phyloP scores from a whole-genome alignment of 768 basidiomycete species.

The Suillus variegatus region DNA sequence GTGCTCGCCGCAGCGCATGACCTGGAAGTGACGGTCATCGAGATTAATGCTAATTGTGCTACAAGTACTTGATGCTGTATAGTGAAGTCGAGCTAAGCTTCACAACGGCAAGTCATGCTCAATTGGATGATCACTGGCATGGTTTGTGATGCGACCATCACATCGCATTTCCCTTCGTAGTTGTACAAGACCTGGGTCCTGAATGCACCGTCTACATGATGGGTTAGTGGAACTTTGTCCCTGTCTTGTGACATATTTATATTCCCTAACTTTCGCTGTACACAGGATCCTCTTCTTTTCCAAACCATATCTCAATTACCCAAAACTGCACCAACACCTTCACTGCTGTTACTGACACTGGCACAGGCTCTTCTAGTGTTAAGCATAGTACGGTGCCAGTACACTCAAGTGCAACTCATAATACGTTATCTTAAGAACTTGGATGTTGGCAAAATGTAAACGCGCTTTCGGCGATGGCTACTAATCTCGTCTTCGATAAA shows the following conservation, averaged over 20 bases:
- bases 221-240: constrained; percentile 32
- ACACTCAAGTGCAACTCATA: not conserved
- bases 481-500: constrained; percentile 23
- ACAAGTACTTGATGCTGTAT: not conserved
- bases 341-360: constrained; percentile 36
- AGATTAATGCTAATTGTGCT: too few species aligned
- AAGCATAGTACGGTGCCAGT: not conserved
- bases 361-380: constrained; percentile 20
- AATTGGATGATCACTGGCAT: not conserved
- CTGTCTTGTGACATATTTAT: not conserved
- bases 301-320: constrained; percentile 43
- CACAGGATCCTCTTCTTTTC: constrained; percentile 41
- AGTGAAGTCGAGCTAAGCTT: not conserved
- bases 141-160: not conserved
- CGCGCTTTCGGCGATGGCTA: constrained; percentile 49
- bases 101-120: not conserved
- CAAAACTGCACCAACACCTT: constrained; percentile 45
- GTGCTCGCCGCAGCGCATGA: too few species aligned
- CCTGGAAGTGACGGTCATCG: too few species aligned
- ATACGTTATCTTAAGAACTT: constrained; percentile 35
- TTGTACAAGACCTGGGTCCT: constrained; percentile 43
- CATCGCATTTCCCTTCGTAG: constrained; percentile 15
- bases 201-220: constrained; percentile 44
- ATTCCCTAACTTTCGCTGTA: not conserved
- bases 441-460: constrained; percentile 57